Conservation (phyloP, 257 asterid genomes). For the Jasminum sambac region DNA sequence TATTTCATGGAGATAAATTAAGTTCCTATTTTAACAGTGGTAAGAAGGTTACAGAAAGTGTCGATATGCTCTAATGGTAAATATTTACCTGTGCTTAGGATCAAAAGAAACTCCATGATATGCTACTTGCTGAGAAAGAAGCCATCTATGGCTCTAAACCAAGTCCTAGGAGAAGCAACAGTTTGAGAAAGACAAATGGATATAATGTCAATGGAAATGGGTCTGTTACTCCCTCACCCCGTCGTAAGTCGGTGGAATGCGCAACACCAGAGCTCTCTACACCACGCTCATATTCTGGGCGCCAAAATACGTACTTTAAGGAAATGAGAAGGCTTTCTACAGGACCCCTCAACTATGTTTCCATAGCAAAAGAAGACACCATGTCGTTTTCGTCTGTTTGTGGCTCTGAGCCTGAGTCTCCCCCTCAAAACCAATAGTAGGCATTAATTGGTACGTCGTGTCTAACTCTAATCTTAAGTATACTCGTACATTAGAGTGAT, state of each 20-base stretch:
- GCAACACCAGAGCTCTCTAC: slow-evolving; percentile 70
- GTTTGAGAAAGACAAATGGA: slow-evolving; percentile 64
- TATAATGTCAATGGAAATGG: slow-evolving; percentile 60
- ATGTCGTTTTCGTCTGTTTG: slow-evolving; percentile 82
- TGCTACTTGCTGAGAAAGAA: slow-evolving; percentile 88
- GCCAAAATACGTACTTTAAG: slow-evolving; percentile 65
- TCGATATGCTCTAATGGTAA: slow-evolving; percentile 5
- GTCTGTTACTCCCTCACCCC: slow-evolving; percentile 85
- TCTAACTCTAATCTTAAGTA: background rate
- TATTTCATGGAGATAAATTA: slow-evolving; percentile 11
- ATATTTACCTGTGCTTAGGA: slow-evolving; percentile 47
- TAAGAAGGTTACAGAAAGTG: background rate
- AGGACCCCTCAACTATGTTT: slow-evolving; percentile 72
- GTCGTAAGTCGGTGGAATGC: slow-evolving; percentile 69
- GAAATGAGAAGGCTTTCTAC: slow-evolving; percentile 87
- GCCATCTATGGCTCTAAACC: slow-evolving; percentile 85
- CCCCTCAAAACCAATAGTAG: slow-evolving; percentile 49
- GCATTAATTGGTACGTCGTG: slow-evolving; percentile 35
- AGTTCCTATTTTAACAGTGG: background rate
- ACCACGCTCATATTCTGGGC: slow-evolving; percentile 82
- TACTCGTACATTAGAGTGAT: no score
- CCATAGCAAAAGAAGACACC: slow-evolving; percentile 79
- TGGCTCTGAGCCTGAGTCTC: slow-evolving; percentile 94
- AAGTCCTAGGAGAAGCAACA: slow-evolving; percentile 78
- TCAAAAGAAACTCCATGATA: slow-evolving; percentile 82